Evolutionary conservation across 805 yeast species (phyloP), one percentile per base, ranked within the genome.

Genomic region (Wickerhamomyces queroliae): DNA sequence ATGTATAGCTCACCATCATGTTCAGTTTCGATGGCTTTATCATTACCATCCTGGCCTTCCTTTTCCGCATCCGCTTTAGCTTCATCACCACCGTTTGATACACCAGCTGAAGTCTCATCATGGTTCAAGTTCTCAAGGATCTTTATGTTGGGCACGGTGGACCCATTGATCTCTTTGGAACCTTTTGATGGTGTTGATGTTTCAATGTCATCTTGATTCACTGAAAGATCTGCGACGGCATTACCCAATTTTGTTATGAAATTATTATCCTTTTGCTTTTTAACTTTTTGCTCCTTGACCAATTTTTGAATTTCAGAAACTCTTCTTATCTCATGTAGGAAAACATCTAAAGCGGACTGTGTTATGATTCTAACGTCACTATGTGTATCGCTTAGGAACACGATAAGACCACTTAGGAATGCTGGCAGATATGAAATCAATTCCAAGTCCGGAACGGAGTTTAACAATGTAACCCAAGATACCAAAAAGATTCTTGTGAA

Each of bases 401-500:
- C 73, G 34, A 91, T 67, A 44, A 91, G 65, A 0, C 93, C 96
- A 36, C 89, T 93, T 29, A 93, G 67, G 56, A 93, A 88, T 28
- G 90, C 84, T 1, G 99, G 96, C 35, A 93, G 66, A 56, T 84
- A 93, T 0, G 95, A 76, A 16, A 93, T 78, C 42, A 93, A 66
- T 51, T 91, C 96, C 39, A 91, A 67, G 38, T 91, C 95, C 0
- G 99, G 98, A 7, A 90, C 87, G 10, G 93, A 88, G 60, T 91
- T 93, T 36, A 93, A 68, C n/a, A 93, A 74, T 47, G 88, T 83
- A 35, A 93, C 72, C 99, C 99, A 93, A 37, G 95, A 86, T 11
- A 93, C 91, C 41, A 93, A 66, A 53, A 93, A 93, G 65, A 88
- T 83, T 48, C 96, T 73, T 0, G 97, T 89, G 54, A 84, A 86